phyloP scores from a whole-genome alignment of 192 early-diverging fungal species.

The Umbelopsis isabellina region DNA sequence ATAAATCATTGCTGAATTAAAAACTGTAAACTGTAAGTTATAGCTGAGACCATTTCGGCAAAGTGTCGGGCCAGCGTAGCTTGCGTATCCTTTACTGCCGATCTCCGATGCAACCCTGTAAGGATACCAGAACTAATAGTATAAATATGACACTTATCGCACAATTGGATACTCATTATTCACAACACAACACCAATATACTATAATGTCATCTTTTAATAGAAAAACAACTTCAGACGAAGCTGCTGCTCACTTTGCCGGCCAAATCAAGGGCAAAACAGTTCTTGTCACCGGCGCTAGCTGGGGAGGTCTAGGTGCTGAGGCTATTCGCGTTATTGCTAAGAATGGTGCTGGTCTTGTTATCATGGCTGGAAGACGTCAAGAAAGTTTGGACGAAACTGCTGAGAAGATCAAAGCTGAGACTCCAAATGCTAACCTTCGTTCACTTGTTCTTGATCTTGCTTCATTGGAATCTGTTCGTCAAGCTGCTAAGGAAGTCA shows the following conservation, averaged over 20 bases:
- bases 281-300: not conserved
- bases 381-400: not conserved
- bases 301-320: constrained; percentile 10
- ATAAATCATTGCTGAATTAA: too few species aligned
- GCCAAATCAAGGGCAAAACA: not conserved
- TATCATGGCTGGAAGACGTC: not conserved
- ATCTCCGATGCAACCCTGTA: too few species aligned
- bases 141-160: too few species aligned
- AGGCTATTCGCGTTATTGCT: not conserved
- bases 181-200: too few species aligned
- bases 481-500: constrained; percentile 1
- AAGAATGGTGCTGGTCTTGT: constrained; percentile 12
- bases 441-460: not conserved
- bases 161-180: constrained; percentile 13
- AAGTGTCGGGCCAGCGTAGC: too few species aligned
- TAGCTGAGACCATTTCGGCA: too few species aligned
- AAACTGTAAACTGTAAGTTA: too few species aligned
- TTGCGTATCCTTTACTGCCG: too few species aligned
- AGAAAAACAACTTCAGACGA: too few species aligned
- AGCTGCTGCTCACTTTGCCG: too few species aligned
- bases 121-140: too few species aligned
- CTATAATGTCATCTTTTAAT: too few species aligned
- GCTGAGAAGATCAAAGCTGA: constrained; percentile 3
- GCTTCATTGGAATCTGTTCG: not conserved
- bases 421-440: not conserved